A percentile compares a stretch with the other conserved stretches of the same genome.
Evolutionary conservation across 495 filamentous ascomycete genomes (phyloP).

Genomic region (Hapsidospora chrysogenum): DNA sequence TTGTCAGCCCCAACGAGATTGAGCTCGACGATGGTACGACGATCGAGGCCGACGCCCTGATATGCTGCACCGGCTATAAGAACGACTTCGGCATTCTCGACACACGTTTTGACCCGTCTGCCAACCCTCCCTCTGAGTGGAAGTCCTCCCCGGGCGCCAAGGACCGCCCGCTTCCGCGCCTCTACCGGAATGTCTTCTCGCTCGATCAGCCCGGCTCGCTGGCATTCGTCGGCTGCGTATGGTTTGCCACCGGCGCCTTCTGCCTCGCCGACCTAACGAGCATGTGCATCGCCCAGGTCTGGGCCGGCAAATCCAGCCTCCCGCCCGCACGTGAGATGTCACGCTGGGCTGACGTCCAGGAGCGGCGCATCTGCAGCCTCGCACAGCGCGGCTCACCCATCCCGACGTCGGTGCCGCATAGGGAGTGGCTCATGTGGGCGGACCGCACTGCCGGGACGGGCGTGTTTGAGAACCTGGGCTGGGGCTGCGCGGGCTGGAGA

Average conservation of each 20-base stretch:
- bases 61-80: slow-evolving; percentile 13
- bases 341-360: slow-evolving; percentile 9
- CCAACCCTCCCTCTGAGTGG: neutral
- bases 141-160: neutral
- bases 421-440: neutral
- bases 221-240: slow-evolving; percentile 1
- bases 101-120: neutral
- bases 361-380: slow-evolving; percentile 1
- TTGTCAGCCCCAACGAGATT: slow-evolving; percentile 5
- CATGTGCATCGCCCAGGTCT: slow-evolving; percentile 14
- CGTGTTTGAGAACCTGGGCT: slow-evolving; percentile 9
- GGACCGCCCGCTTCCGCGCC: neutral
- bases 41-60: slow-evolving; percentile 10
- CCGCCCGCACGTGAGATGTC: slow-evolving; percentile 10
- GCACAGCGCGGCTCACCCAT: slow-evolving; percentile 1
- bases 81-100: slow-evolving; percentile 8
- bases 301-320: slow-evolving; percentile 8
- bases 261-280: slow-evolving; percentile 8
- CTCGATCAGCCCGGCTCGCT: slow-evolving; percentile 1
- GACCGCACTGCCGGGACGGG: slow-evolving; percentile 9
- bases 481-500: slow-evolving; percentile 7
- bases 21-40: slow-evolving; percentile 6
- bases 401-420: neutral
- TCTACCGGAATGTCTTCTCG: slow-evolving; percentile 4
- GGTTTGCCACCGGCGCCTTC: neutral